Evolutionary conservation across 176 grass and related monocot species (phyloP).

Genomic region (Oryza meyeriana): DNA sequence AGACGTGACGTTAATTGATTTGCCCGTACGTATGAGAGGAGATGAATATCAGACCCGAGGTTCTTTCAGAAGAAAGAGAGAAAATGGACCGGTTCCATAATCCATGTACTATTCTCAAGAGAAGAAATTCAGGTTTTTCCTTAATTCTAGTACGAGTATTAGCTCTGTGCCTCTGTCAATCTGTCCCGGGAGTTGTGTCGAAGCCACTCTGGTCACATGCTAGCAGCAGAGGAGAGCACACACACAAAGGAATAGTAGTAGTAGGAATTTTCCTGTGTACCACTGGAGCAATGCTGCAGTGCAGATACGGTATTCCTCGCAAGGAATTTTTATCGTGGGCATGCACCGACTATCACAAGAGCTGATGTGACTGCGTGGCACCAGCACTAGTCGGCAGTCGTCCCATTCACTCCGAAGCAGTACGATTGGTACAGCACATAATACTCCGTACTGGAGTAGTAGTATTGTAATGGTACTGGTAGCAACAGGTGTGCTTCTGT

Average conservation of each 20-base stretch:
- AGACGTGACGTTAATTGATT: background rate
- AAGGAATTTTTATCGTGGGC: slow-evolving; percentile 9
- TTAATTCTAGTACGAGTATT: background rate
- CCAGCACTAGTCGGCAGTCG: background rate
- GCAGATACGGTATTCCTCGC: background rate
- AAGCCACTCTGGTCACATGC: background rate
- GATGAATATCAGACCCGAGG: background rate
- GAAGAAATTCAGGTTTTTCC: background rate
- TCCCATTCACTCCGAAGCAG: background rate
- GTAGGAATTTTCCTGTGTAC: background rate
- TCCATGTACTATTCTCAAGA: background rate
- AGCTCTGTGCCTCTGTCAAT: background rate
- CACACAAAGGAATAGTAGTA: background rate
- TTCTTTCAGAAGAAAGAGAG: background rate
- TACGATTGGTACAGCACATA: background rate
- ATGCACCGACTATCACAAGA: background rate
- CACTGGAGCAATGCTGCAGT: background rate
- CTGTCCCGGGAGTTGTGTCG: background rate
- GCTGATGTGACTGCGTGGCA: background rate
- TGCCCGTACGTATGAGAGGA: background rate
- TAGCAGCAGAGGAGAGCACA: background rate
- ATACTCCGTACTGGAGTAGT: background rate
- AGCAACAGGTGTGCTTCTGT: background rate
- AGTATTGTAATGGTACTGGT: background rate
- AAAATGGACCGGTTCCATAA: background rate